Evolutionary conservation across 495 filamentous ascomycete genomes (phyloP).

Genomic region (Cryomyces antarcticus): DNA sequence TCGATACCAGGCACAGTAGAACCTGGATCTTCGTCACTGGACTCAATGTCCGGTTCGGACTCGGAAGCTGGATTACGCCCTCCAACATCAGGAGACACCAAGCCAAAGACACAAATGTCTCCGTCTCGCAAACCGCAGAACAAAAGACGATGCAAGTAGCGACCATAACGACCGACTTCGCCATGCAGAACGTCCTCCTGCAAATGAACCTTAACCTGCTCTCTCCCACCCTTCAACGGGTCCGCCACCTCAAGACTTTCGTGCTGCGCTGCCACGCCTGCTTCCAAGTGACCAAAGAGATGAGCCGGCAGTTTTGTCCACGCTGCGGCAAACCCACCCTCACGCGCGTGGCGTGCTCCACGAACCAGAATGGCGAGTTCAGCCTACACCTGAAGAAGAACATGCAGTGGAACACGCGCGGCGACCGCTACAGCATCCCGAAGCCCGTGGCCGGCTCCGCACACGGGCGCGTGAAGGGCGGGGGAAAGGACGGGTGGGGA

Average conservation of each 20-base stretch:
- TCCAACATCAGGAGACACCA: conserved; percentile 75
- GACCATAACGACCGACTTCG: conserved; percentile 81
- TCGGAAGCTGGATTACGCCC: conserved; percentile 84
- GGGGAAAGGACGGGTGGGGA: conserved; percentile 78
- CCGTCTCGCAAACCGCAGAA: conserved; percentile 25
- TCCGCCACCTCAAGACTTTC: conserved; percentile 65
- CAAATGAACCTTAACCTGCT: conserved; percentile 89
- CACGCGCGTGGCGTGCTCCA: conserved; percentile 69
- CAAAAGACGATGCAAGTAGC: conserved; percentile 55
- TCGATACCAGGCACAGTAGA: neutral
- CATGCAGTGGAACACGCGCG: conserved; percentile 88
- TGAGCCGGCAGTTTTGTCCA: conserved; percentile 81
- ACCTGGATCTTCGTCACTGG: neutral
- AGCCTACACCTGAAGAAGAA: conserved; percentile 80
- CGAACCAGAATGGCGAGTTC: conserved; percentile 60
- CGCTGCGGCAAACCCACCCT: conserved; percentile 75
- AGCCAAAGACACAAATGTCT: conserved; percentile 36
- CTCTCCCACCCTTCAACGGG: conserved; percentile 51
- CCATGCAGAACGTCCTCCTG: conserved; percentile 87
- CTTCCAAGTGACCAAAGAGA: conserved; percentile 69
- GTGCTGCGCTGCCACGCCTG: conserved; percentile 88
- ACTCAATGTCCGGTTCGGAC: conserved; percentile 22
- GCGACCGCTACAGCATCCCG: conserved; percentile 74
- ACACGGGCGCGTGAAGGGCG: conserved; percentile 48
- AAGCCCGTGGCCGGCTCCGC: conserved; percentile 69